Evolutionary conservation across 495 filamentous ascomycete genomes (phyloP), one percentile per base, ranked within the genome.

Genomic region (Lasiosphaeria hispida): DNA sequence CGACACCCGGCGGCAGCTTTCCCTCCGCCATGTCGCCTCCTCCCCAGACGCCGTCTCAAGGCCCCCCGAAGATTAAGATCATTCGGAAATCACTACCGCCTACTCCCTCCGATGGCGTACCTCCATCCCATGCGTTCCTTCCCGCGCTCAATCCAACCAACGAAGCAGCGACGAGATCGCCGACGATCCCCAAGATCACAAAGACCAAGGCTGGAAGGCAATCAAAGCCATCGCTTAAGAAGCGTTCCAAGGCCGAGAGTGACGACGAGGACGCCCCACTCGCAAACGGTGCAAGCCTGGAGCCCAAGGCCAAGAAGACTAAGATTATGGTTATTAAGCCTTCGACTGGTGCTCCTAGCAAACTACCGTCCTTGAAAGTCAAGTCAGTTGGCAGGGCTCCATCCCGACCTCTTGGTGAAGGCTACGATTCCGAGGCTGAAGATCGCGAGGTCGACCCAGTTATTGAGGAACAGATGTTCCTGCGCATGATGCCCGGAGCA

Each of bases 401-500:
- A 42, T 77, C 83, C 0, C 85, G 89, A 48, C 83, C 84, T 13
- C 76, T 73, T 3, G 94, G 92, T 13, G 90, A 94, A 17, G 95
- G 92, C 7, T 98, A 97, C 71, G 94, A 98, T 69, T 96, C 91
- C n/a, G 94, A 97, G 71, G 90, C 92, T 2, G 92, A 90, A 15
- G 94, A 97, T 64, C 84, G 85, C 7, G 94, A 98, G 70, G 65
- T 77, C 3, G 94, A 98, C 65, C 94, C 94, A 0, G 75, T 85
- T 0, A 90, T 94, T 58, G 92, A 97, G 69, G 85, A 91, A 61
- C 84, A 93, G 59, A 89, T 97, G 50, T 83, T 98, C 8, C 72
- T 97, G 34, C 90, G 94, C 54, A 96, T 97, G 88, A 64, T 83
- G 44, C 90, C 90, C 0, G 92, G 91, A 1, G 80, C 84, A 4